Conservation (phyloP, 164 flowering plant genomes). For the Buxus sempervirens region DNA sequence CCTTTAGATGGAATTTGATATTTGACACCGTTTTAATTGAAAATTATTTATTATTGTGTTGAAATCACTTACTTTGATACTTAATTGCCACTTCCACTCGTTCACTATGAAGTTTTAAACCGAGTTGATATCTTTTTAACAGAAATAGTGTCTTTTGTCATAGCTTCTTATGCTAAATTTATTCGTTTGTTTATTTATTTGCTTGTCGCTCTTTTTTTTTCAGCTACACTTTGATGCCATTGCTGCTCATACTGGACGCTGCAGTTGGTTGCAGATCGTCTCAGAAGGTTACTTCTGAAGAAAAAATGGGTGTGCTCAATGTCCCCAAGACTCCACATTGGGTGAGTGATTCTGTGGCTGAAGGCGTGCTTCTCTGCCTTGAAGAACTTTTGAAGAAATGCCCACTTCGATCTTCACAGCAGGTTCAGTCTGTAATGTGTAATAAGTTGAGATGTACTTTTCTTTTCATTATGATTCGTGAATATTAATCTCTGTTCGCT, state of each 20-base stretch:
- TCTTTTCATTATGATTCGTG: not conserved
- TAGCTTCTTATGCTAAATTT: not conserved
- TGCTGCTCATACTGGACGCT: slow-evolving; percentile 83
- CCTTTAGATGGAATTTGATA: too few species aligned
- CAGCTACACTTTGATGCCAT: slow-evolving; percentile 79
- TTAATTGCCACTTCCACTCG: not conserved
- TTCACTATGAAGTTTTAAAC: too few species aligned
- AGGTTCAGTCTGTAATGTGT: slow-evolving; percentile 42
- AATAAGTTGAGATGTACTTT: not conserved
- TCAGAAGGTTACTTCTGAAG: slow-evolving; percentile 27
- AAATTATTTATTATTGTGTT: too few species aligned
- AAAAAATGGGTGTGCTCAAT: slow-evolving; percentile 9
- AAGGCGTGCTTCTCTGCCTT: slow-evolving; percentile 66
- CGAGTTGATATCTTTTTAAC: too few species aligned
- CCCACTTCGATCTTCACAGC: slow-evolving; percentile 55
- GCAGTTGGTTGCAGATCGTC: slow-evolving; percentile 64
- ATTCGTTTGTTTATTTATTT: not conserved
- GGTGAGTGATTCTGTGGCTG: slow-evolving; percentile 75
- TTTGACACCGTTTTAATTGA: too few species aligned
- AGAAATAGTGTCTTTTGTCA: too few species aligned
- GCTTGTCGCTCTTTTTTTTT: slow-evolving; percentile 3
- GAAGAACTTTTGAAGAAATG: slow-evolving; percentile 81
- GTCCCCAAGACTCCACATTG: slow-evolving; percentile 14
- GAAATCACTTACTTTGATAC: too few species aligned
- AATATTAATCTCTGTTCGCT: not conserved